These are phyloP conservation scores for Tricholoma furcatifolium DNA, from an alignment of 768 basidiomycete species.

Conservation along the genomic window DNA sequence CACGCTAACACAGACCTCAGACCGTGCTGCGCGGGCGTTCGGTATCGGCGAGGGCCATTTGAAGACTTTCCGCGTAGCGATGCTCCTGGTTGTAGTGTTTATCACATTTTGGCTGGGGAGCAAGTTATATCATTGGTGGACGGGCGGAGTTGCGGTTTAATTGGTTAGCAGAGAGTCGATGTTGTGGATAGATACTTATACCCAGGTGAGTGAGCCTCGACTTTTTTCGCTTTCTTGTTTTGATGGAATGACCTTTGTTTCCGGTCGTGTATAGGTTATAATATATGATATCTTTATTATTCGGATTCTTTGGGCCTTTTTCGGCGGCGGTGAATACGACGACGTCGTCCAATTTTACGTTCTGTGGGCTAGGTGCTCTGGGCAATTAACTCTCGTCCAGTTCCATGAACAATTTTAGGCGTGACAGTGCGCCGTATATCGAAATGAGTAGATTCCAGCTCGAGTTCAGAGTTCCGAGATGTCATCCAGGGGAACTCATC, in stretches of 20 bases:
- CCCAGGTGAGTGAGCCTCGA: slow-evolving; percentile 7
- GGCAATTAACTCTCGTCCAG: no score
- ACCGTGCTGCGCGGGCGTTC: slow-evolving; percentile 71
- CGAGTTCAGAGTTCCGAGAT: no score
- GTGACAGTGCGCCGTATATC: no score
- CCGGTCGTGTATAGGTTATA: not conserved
- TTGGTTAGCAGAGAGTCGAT: not conserved
- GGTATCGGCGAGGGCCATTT: slow-evolving; percentile 66
- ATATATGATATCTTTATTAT: not conserved
- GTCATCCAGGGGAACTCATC: no score
- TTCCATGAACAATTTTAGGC: no score
- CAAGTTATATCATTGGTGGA: slow-evolving; percentile 53
- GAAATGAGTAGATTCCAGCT: no score
- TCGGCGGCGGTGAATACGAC: no score
- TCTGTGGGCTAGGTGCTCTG: no score
- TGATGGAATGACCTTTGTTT: not conserved
- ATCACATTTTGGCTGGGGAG: slow-evolving; percentile 55
- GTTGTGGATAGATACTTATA: not conserved
- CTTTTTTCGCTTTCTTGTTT: not conserved
- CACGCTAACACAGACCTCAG: slow-evolving; percentile 64
- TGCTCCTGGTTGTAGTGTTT: slow-evolving; percentile 55
- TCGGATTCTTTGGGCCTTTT: not conserved
- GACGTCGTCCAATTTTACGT: no score
- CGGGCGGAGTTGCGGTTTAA: slow-evolving; percentile 4
- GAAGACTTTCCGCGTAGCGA: slow-evolving; percentile 67